Base-by-base conservation (phyloP, 2,329 filamentous ascomycete species). In the Magnaporthales sp. region DNA sequence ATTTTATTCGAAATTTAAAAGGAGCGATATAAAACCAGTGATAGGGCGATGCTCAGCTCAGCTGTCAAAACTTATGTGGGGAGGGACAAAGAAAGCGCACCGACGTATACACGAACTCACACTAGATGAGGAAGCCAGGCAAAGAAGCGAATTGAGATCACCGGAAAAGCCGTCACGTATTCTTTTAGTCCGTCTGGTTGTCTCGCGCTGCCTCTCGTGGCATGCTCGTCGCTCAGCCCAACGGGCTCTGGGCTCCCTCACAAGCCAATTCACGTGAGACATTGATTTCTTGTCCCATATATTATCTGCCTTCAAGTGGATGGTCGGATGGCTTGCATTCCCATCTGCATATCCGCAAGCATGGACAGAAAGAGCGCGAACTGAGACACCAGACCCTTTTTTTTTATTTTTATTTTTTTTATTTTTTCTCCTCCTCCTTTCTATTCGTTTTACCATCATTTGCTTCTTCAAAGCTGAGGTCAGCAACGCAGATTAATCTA, bases 381-480 rank as follows among this genome's bases (percentile, higher is more conserved):
- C 19, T n/a, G 38, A 46, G 38, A 46, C 38, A 46, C n/a, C 15
- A 19, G 15, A 46, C 38, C 38, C 19, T 29, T 30, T 62, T 62
- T 62, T 7, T 32, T 62, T 62, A 11, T 30, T 6, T 62, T 19
- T 32, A 13, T 31, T 32, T 30, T 22, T 22, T 29, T 62, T 15
- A 19, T 4, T 15, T 62, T 31, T 2, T 27, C 13, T 24, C 71
- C 71, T 70, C n/a, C n/a, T n/a, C n/a, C n/a, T n/a, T n/a, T n/a
- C n/a, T n/a, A n/a, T n/a, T n/a, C n/a, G n/a, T n/a, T n/a, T n/a
- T n/a, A n/a, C n/a, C n/a, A n/a, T n/a, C n/a, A n/a, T 68, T n/a
- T 54, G 29, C 61, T n/a, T 62, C 31, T 62, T 29, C 15, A 32
- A 32, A 32, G 29, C 29, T 32, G 19, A 32, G 61, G 61, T 32